Evolutionary conservation across 805 yeast species (phyloP).

Genomic region (Starmerella geochares): DNA sequence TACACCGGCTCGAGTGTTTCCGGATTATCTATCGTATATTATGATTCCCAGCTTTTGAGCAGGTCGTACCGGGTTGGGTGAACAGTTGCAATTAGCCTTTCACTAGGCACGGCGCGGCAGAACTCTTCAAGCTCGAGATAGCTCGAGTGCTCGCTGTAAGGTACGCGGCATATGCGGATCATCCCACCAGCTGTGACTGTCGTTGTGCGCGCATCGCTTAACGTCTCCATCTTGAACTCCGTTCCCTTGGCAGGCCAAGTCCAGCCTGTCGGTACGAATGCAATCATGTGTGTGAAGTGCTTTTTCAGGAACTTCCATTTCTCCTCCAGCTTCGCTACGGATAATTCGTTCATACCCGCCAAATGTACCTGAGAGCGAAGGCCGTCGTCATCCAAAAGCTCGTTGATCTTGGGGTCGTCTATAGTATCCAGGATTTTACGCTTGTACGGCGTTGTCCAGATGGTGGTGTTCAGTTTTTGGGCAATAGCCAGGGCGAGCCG

Average conservation of each 20-base stretch:
- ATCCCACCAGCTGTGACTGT: slow-evolving; percentile 26
- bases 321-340: slow-evolving; percentile 34
- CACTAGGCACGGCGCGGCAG: slow-evolving; percentile 42
- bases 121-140: slow-evolving; percentile 68
- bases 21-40: background rate
- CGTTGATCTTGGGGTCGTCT: slow-evolving; percentile 36
- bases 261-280: slow-evolving; percentile 89
- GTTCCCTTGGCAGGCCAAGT: slow-evolving; percentile 37
- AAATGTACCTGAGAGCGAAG: slow-evolving; percentile 53
- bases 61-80: slow-evolving; percentile 24
- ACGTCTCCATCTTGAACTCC: slow-evolving; percentile 14
- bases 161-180: slow-evolving; percentile 51
- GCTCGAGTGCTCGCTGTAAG: slow-evolving; percentile 92
- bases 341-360: slow-evolving; percentile 53
- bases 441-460: slow-evolving; percentile 40
- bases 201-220: slow-evolving; percentile 18
- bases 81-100: slow-evolving; percentile 70
- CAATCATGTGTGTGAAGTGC: slow-evolving; percentile 53
- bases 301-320: slow-evolving; percentile 42
- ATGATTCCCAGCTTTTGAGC: slow-evolving; percentile 20
- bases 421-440: slow-evolving; percentile 39
- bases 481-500: slow-evolving; percentile 52
- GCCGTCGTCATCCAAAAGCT: slow-evolving; percentile 39
- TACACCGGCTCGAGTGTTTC: too few relatives aligned
- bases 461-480: slow-evolving; percentile 29